Conservation (phyloP, 768 basidiomycete genomes). For the Cystobasidium ongulense region DNA sequence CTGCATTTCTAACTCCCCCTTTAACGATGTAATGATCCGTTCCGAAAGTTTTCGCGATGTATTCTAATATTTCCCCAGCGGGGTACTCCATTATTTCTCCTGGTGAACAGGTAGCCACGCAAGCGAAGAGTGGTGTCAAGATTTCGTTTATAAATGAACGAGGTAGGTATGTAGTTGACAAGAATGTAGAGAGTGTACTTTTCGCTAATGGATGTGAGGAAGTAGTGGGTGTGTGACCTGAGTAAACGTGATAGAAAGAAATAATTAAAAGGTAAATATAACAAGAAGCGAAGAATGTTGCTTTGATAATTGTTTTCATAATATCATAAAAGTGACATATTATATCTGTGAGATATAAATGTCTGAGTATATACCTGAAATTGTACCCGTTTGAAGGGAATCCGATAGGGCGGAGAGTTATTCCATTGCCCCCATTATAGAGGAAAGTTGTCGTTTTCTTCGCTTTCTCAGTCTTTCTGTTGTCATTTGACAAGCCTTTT, state of each 20-base stretch:
- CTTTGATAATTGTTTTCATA: slow-evolving; percentile 40
- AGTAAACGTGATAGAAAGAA: slow-evolving; percentile 51
- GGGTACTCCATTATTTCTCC: slow-evolving; percentile 44
- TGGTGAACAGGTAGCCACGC: slow-evolving; percentile 58
- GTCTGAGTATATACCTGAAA: slow-evolving; percentile 31
- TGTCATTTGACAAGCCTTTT: not conserved
- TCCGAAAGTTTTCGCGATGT: slow-evolving; percentile 60
- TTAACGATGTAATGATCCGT: slow-evolving; percentile 62
- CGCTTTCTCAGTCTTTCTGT: not conserved
- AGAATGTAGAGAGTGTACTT: not conserved
- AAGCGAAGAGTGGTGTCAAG: slow-evolving; percentile 61
- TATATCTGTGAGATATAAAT: slow-evolving; percentile 36
- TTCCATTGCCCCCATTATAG: slow-evolving; percentile 50
- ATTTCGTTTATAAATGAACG: slow-evolving; percentile 50
- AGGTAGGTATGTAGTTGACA: not conserved
- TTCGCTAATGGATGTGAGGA: not conserved
- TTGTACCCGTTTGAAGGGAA: slow-evolving; percentile 47
- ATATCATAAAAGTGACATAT: slow-evolving; percentile 32
- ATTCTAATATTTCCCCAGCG: slow-evolving; percentile 50
- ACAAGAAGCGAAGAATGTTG: slow-evolving; percentile 38
- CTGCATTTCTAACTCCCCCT: slow-evolving; percentile 57
- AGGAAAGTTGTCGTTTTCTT: slow-evolving; percentile 21
- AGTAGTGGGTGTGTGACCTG: slow-evolving; percentile 38
- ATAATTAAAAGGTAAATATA: slow-evolving; percentile 45
- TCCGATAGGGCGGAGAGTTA: slow-evolving; percentile 49